Evolutionary conservation across 495 filamentous ascomycete species (phyloP), one percentile per base, ranked within the genome.

Genomic region (Aspergillus sclerotiicarbonarius): DNA sequence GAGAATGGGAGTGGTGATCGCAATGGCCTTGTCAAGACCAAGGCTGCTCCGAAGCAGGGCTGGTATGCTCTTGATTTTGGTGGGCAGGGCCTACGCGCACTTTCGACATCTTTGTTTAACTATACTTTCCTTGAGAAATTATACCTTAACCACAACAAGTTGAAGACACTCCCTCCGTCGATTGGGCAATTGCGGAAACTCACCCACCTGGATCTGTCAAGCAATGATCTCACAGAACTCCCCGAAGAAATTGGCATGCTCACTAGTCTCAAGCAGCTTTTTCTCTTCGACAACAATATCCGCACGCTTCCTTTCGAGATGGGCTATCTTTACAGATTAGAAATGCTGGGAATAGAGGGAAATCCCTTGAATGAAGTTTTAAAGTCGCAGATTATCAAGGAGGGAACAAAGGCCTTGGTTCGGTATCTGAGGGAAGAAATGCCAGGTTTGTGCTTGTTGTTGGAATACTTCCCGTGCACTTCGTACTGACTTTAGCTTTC

Each of bases 181-280:
- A 89, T 99, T 69, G 91, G 94, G 20, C 79, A 85, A 60, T 79
- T 99, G 54, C 84, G 91, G 57, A 83, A 86, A 45, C 75, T 99
- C 49, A 87, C 78, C 15, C 81, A 88, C 60, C 83, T 99, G 25
- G 92, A 99, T 71, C 79, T 92, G 5, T 97, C 95, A 0, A 82
- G 87, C 68, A 99, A 99, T 65, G 81, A 91, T 16, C 76, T 99
- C 20, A 83, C 78, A 8, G 87, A 89, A 65, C 78, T 99, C 8
- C 94, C 94, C 6, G 84, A 89, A 16, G 93, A 99, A 79, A 84
- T 98, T 51, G 95, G 94, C 61, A 98, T 98, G 92, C 88, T 96
- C 58, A 90, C 90, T 41, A 90, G 89, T 60, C 76, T 99, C 50
- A 87, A 87, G 67, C 82, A 83, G 41, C 80, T 99, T 1, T 74